phyloP scores from a whole-genome alignment of 2,329 filamentous ascomycete species.

The Aspergillus proliferans region DNA sequence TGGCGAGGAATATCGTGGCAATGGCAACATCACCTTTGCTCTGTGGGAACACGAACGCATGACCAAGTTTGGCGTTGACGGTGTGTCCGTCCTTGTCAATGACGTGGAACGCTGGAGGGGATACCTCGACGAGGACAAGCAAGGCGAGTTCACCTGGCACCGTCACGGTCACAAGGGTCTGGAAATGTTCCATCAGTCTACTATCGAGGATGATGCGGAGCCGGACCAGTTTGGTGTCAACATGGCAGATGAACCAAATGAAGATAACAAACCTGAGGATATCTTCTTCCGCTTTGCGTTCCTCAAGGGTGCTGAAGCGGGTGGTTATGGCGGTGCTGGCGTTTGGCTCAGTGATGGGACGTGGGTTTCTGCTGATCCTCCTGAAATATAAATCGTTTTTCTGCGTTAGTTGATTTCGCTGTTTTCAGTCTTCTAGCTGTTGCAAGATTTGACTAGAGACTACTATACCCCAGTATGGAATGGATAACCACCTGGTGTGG shows the following conservation, averaged over 20 bases:
- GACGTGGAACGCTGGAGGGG: constrained; percentile 57
- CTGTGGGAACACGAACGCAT: constrained; percentile 38
- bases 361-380: constrained; percentile 26
- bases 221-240: constrained; percentile 9
- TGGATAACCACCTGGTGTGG: neutral
- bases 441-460: neutral
- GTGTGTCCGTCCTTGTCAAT: constrained; percentile 56
- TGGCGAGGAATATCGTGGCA: constrained; percentile 28
- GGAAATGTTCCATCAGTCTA: constrained; percentile 23
- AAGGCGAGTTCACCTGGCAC: constrained; percentile 48
- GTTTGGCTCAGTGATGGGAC: constrained; percentile 35
- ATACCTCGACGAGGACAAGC: constrained; percentile 46
- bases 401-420: neutral
- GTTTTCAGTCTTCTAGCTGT: neutral
- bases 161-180: constrained; percentile 35
- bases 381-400: constrained; percentile 16
- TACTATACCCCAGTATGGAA: neutral
- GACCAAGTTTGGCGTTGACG: constrained; percentile 43
- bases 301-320: constrained; percentile 35
- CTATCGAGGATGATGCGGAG: constrained; percentile 17
- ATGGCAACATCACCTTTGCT: constrained; percentile 42
- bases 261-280: constrained; percentile 31
- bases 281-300: constrained; percentile 45
- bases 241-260: constrained; percentile 10
- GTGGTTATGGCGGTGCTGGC: constrained; percentile 33